Conservation (phyloP, 257 asterid species). For the Fraxinus anomala region DNA sequence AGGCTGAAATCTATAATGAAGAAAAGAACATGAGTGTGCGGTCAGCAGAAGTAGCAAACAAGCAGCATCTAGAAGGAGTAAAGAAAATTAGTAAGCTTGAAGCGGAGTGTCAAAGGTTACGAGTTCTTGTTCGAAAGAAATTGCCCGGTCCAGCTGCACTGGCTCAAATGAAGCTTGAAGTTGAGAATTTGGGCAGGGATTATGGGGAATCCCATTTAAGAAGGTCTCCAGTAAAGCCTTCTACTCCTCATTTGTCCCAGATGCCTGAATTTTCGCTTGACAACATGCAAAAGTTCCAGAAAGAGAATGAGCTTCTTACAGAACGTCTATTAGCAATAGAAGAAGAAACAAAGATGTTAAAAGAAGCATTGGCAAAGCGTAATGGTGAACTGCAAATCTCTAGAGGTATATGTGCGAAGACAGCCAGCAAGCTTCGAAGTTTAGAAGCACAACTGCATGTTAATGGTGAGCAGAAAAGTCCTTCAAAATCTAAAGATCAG, state of each 20-base stretch:
- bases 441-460: conserved; percentile 70
- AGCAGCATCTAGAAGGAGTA: conserved; percentile 90
- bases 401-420: conserved; percentile 72
- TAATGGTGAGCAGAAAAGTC: conserved; percentile 56
- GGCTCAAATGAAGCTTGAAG: conserved; percentile 97
- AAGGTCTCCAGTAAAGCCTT: conserved; percentile 79
- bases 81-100: conserved; percentile 92
- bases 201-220: conserved; percentile 70
- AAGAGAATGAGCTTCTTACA: conserved; percentile 74
- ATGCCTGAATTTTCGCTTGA: conserved; percentile 69
- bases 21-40: conserved; percentile 89
- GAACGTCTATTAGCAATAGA: conserved; percentile 82
- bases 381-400: conserved; percentile 82
- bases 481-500: conserved; percentile 38
- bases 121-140: conserved; percentile 91
- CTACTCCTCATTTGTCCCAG: conserved; percentile 56
- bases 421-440: conserved; percentile 72
- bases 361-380: conserved; percentile 90
- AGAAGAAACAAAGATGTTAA: conserved; percentile 92
- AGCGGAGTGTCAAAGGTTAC: conserved; percentile 94
- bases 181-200: conserved; percentile 77
- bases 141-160: conserved; percentile 97
- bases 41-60: conserved; percentile 93
- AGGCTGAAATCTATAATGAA: conserved; percentile 89
- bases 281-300: conserved; percentile 56